phyloP scores from a whole-genome alignment of 176 grass and related monocot species.

The Avena eriantha region DNA sequence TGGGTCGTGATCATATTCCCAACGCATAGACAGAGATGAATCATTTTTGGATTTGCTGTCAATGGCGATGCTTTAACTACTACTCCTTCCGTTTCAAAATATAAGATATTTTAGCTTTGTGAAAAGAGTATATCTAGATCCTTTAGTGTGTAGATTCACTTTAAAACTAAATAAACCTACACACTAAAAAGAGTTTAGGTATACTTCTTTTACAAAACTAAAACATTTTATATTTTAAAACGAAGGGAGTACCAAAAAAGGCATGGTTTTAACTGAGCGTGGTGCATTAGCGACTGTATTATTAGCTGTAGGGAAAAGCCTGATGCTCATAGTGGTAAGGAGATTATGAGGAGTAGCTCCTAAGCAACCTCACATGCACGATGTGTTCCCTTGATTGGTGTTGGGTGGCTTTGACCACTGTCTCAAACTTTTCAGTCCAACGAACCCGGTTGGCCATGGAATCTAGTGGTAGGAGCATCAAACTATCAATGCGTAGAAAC shows the following conservation, averaged over 20 bases:
- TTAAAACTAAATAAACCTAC: too few species aligned
- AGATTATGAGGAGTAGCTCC: neutral
- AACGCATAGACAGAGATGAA: constrained; percentile 38
- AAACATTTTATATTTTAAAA: too few species aligned
- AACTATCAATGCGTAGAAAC: constrained; percentile 26
- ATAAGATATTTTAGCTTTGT: too few species aligned
- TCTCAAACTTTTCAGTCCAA: neutral
- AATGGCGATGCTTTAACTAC: constrained; percentile 4
- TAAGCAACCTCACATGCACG: constrained; percentile 34
- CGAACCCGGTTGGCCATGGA: constrained; percentile 44
- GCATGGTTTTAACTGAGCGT: neutral
- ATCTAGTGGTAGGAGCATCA: constrained; percentile 21
- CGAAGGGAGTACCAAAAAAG: neutral
- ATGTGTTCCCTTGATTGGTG: neutral
- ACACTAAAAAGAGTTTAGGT: too few species aligned
- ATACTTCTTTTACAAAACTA: too few species aligned
- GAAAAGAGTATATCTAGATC: too few species aligned
- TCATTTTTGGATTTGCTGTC: neutral
- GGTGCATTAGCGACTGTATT: neutral
- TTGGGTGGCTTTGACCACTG: constrained; percentile 31
- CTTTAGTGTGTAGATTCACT: too few species aligned
- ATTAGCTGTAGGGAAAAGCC: neutral
- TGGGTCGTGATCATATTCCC: constrained; percentile 20
- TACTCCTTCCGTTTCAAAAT: too few species aligned
- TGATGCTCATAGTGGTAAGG: neutral